Conservation (phyloP, 78 protist species). For the Guillardia theta region DNA sequence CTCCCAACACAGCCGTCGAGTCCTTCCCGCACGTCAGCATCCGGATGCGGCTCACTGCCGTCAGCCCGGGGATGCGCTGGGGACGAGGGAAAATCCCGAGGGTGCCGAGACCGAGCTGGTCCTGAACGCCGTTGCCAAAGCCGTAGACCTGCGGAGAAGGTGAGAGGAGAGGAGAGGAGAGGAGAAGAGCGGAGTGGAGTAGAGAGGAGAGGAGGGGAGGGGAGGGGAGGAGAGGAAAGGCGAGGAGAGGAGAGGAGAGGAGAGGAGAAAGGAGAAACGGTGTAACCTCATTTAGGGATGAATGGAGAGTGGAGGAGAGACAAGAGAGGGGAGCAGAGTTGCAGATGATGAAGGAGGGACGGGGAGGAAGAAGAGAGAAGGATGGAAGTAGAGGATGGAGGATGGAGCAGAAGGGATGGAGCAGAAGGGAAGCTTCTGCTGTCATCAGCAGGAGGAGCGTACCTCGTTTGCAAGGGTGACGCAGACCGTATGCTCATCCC, state of each 20-base stretch:
- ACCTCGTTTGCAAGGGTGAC: neutral
- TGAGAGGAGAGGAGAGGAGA: neutral
- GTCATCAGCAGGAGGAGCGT: neutral
- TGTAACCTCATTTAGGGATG: no score
- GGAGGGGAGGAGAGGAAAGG: neutral
- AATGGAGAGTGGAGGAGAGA: no score
- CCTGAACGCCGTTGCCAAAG: neutral
- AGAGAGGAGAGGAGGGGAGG: neutral
- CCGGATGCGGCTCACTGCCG: neutral
- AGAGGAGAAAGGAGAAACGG: no score
- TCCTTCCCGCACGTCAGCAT: neutral
- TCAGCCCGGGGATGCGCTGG: slow-evolving; percentile 29
- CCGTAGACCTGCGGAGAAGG: neutral
- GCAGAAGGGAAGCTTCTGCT: neutral
- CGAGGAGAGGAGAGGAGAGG: no score
- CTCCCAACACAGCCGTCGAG: neutral
- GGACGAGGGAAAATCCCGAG: neutral
- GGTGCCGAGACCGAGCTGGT: slow-evolving; percentile 16
- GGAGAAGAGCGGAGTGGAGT: neutral
- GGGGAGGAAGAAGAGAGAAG: neutral
- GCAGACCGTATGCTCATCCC: neutral
- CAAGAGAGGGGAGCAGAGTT: no score
- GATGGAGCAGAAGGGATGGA: neutral
- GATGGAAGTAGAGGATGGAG: neutral
- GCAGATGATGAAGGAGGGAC: neutral